Base-by-base conservation (phyloP, 495 filamentous ascomycete species). In the Neohortaea acidophila region DNA sequence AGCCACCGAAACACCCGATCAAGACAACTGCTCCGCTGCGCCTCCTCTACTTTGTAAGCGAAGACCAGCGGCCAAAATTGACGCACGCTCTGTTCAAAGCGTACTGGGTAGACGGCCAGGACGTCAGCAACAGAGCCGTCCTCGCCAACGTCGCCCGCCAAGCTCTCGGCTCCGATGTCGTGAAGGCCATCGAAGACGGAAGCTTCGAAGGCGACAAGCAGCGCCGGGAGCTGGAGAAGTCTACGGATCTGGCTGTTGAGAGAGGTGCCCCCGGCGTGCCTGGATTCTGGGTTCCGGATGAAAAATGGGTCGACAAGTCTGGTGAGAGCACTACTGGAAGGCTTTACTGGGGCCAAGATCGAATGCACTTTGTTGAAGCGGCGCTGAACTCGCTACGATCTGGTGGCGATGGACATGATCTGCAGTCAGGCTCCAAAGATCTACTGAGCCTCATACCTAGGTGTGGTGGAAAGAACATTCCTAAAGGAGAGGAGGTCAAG, bases 311-410 rank as follows among this genome's bases (percentile, higher is more conserved):
- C 3, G 42, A 49, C 17, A 27, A 38, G 14, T 18, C 24, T 25
- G 47, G 47, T 4, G 19, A 49, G 24, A 9, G 34, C 21, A 28
- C 29, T 4, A 17, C 1, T 2, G 47, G 47, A 9, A 33, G 47
- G 26, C 40, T 49, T 17, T 49, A 40, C 19, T 49, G 47, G 47
- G 47, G 47, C 9, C 47, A 49, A 21, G 47, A 49, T 39, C 47
- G 43, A 0, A 49, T 49, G 47, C 42, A 45, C 8, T 49, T 49
- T 18, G 42, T 49, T 27, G 47, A 49, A 22, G 47, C 47, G 2
- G n/a, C 36, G 1, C 36, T 49, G 20, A n/a, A n/a, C n/a, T n/a
- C n/a, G n/a, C n/a, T n/a, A n/a, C n/a, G n/a, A n/a, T n/a, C n/a
- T n/a, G n/a, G n/a, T n/a, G n/a, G n/a, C n/a, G n/a, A n/a, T n/a